These are phyloP conservation scores for Russula virescens DNA, from an alignment of 768 basidiomycete species.

Conservation along the genomic window DNA sequence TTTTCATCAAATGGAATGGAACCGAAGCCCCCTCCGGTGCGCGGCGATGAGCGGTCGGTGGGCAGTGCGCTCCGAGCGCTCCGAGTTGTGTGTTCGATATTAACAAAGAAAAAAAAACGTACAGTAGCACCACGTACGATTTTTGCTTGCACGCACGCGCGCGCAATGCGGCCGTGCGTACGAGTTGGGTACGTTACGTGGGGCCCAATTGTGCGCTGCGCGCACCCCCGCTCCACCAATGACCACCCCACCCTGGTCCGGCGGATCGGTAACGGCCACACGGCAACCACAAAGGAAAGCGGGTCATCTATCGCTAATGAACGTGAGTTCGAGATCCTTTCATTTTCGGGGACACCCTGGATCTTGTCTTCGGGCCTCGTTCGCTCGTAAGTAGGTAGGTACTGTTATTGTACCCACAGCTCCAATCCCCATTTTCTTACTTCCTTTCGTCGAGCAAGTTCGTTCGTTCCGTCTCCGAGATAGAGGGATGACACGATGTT, in stretches of 20 bases:
- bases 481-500: not conserved
- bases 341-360: constrained; percentile 1
- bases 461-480: not conserved
- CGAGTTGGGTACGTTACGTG: too few relatives aligned
- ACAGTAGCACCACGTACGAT: not conserved
- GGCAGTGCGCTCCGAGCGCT: not conserved
- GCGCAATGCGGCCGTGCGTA: not conserved
- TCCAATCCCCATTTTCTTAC: not conserved
- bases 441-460: not conserved
- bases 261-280: too few relatives aligned
- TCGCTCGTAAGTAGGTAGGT: not conserved
- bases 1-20: not conserved
- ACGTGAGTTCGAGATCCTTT: not conserved
- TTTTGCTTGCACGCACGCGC: too few relatives aligned
- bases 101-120: too few relatives aligned
- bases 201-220: too few relatives aligned
- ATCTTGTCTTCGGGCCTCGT: not conserved
- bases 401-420: not conserved
- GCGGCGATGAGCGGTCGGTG: not conserved
- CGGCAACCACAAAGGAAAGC: not conserved
- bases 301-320: not conserved
- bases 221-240: too few relatives aligned
- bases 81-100: constrained; percentile 3
- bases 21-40: not conserved
- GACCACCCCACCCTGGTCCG: too few relatives aligned